Evolutionary conservation across 331 rosid species (phyloP).

Genomic region (Ulmus americana): DNA sequence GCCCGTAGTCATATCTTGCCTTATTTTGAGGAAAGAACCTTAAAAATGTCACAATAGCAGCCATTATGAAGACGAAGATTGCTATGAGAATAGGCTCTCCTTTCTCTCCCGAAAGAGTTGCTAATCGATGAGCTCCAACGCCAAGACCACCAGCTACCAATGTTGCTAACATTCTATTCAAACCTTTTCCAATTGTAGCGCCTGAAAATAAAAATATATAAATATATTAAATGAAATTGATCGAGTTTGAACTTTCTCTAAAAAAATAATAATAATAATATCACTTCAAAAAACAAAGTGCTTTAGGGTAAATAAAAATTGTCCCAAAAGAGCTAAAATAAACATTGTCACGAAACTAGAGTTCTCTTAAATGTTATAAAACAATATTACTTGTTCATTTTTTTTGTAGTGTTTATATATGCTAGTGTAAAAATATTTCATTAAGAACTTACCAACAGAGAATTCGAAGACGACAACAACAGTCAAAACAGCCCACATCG

Average conservation of each 20-base stretch:
- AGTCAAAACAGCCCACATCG: slow-evolving; percentile 56
- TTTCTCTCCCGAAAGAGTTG: slow-evolving; percentile 22
- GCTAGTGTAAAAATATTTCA: no score
- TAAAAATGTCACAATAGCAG: slow-evolving; percentile 29
- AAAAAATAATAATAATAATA: no score
- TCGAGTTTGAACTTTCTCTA: no score
- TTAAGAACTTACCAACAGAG: slow-evolving; percentile 33
- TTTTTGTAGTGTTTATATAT: no score
- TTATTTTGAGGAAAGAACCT: slow-evolving; percentile 39
- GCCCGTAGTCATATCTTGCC: slow-evolving; percentile 45
- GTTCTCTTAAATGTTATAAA: no score
- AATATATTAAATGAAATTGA: not conserved
- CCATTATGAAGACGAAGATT: slow-evolving; percentile 23
- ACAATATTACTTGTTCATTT: no score
- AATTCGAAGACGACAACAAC: slow-evolving; percentile 44
- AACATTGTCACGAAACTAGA: no score
- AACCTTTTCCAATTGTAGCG: slow-evolving; percentile 47
- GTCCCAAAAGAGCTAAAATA: not conserved
- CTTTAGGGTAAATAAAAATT: not conserved
- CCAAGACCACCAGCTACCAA: slow-evolving; percentile 41
- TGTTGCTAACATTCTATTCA: slow-evolving; percentile 48
- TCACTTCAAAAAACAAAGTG: not conserved
- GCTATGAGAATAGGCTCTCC: slow-evolving; percentile 26
- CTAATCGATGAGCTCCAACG: slow-evolving; percentile 31
- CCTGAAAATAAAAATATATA: slow-evolving; percentile 17